Base-by-base conservation (phyloP, 768 basidiomycete genomes). In the Pisolithus sp. region DNA sequence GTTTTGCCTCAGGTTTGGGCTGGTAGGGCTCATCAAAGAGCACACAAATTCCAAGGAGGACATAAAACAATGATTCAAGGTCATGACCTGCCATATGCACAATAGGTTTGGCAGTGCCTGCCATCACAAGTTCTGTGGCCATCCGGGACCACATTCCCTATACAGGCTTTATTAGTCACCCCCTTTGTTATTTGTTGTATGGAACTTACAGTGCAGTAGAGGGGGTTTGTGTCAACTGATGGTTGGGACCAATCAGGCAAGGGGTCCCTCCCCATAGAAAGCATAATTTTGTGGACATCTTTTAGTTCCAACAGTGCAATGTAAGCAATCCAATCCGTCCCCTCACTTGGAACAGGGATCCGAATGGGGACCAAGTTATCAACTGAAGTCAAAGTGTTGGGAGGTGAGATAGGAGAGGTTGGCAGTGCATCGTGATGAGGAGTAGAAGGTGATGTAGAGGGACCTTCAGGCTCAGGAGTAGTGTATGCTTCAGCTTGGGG, bases 21-120 rank as follows among this genome's bases (percentile, higher is more conserved):
- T 21, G 21, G 7, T 46, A 1, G 4, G 57, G 50, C 2, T 15
- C 23, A 28, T 53, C 20, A 6, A 38, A 56, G 10, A 58, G 37
- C 12, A 56, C 30, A 41, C 46, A 51, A 2, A 56, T 47, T 0
- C 23, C 39, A 5, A 58, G 31, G 6, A 59, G 5, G 3, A 59
- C 30, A 5, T 59, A 55, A 8, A 53, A 57, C 5, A 59, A 47
- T 3, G 48, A 57, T 12, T 60, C 48, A 1, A 60, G 43, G 7
- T 55, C 46, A 13, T 56, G 54, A 23, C 38, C 21, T 1, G 3
- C 28, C 20, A 10, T 1, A 40, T 58, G 57, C 2, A 26, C 6
- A 17, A 57, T 48, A 2, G 48, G 50, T 3, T 23, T 31, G 5
- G 48, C 21, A 0, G 50, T 30, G 2, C 36, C 50, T 12, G 37